Percentiles rank a stretch among this genome's conserved stretches.
Evolutionary conservation across 2,329 filamentous ascomycete genomes (phyloP).

Genomic region (Sporothrix phasma): DNA sequence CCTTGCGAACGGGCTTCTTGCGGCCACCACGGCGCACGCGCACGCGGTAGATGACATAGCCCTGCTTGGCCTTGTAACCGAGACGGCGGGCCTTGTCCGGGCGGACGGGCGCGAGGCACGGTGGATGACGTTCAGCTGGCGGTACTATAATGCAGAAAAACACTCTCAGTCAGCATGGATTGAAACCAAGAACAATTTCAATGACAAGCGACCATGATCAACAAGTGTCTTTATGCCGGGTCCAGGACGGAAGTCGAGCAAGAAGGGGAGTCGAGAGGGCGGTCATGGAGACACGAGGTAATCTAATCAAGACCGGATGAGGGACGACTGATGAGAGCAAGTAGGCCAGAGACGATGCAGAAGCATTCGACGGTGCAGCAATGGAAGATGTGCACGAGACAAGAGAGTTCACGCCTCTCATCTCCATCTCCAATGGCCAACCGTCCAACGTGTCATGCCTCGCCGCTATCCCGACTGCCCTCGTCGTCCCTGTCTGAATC

Average conservation of each 20-base stretch:
- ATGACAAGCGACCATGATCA: conserved; percentile 51
- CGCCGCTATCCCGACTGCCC: background rate
- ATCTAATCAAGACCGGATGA: background rate
- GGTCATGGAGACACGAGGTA: background rate
- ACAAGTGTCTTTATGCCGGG: conserved; percentile 68
- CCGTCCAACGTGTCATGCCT: background rate
- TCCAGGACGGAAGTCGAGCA: conserved; percentile 43
- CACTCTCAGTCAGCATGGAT: conserved; percentile 72
- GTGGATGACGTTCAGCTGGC: conserved; percentile 99
- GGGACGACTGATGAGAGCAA: background rate
- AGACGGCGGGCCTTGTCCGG: conserved; percentile 99
- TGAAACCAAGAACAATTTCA: conserved; percentile 4
- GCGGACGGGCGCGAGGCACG: conserved; percentile 95
- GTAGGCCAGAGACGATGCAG: background rate
- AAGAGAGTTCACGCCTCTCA: background rate
- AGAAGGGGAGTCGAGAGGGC: conserved; percentile 4
- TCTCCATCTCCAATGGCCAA: background rate
- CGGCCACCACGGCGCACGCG: conserved; percentile 97
- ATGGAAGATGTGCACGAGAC: background rate
- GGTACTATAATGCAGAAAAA: conserved; percentile 94
- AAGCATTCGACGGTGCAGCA: no score
- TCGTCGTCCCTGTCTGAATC: background rate
- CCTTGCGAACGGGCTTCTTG: conserved; percentile 94
- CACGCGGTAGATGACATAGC: conserved; percentile 99
- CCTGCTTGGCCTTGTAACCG: conserved; percentile 99